Evolutionary conservation across 1,139 yeast genomes (phyloP).

Genomic region (Saccharomycopsis phalli): DNA sequence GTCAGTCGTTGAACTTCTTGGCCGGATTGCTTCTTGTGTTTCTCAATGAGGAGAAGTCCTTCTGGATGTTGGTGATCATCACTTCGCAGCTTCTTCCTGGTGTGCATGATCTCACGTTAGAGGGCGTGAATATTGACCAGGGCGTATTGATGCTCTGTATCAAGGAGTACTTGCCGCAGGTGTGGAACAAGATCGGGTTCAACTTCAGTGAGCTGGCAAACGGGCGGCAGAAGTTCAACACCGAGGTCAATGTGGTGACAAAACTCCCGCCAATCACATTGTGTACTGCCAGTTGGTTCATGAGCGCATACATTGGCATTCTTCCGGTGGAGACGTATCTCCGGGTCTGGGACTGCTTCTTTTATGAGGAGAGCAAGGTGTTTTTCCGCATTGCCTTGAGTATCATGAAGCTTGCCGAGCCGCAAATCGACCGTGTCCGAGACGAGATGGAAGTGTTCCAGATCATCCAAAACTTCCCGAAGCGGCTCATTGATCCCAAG

Average conservation of each 20-base stretch:
- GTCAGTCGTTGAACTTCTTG: slow-evolving; percentile 86
- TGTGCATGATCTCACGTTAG: slow-evolving; percentile 80
- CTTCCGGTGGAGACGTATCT: slow-evolving; percentile 82
- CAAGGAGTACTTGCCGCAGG: slow-evolving; percentile 71
- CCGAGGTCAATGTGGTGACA: slow-evolving; percentile 23
- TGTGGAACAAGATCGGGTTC: slow-evolving; percentile 53
- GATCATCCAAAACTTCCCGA: slow-evolving; percentile 70
- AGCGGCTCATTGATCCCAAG: slow-evolving; percentile 61
- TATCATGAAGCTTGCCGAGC: slow-evolving; percentile 70
- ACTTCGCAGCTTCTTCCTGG: slow-evolving; percentile 85
- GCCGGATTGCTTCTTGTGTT: slow-evolving; percentile 79
- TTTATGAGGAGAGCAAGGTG: slow-evolving; percentile 86
- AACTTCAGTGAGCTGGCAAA: slow-evolving; percentile 26
- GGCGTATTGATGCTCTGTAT: slow-evolving; percentile 87
- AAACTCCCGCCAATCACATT: slow-evolving; percentile 84
- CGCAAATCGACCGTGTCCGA: slow-evolving; percentile 41
- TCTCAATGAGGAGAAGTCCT: slow-evolving; percentile 80
- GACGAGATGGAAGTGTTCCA: slow-evolving; percentile 87
- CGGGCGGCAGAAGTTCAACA: slow-evolving; percentile 24
- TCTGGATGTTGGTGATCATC: slow-evolving; percentile 92
- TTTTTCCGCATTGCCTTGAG: slow-evolving; percentile 78
- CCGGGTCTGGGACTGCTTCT: slow-evolving; percentile 89
- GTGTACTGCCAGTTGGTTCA: slow-evolving; percentile 96
- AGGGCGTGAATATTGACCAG: slow-evolving; percentile 93
- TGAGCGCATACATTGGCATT: slow-evolving; percentile 86